Evolutionary conservation across 1,284 basidiomycete species (phyloP), one percentile per base, ranked within the genome.

Genomic region (Athelia psychrophila): DNA sequence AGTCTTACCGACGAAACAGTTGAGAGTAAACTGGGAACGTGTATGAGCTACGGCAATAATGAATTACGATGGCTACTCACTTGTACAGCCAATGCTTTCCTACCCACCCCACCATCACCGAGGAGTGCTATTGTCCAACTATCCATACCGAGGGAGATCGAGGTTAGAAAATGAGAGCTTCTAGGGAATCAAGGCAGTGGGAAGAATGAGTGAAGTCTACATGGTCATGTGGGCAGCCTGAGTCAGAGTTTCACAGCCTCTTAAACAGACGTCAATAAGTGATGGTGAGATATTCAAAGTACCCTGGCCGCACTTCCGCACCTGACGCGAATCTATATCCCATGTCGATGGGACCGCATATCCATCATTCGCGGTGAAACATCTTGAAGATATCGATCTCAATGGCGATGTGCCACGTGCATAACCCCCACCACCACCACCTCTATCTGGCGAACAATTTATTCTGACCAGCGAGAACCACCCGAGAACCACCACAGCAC

Each of bases 61-160:
- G 51, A 40, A n/a, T 42, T 16, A 44, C 22, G 19, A 27, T 22
- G 33, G 30, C 38, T 27, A 70, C 86, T 56, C 60, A 92, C 93
- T 78, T 95, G 93, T 48, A 98, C 94, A 58, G 95, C 95, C 65
- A 98, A 73, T 20, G 95, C 95, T 52, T 95, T 98, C 80, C 98
- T 98, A 58, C 95, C 95, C 32, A 98, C 95, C 75, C 95, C 95
- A 73, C 95, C 95, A 74, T 98, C 95, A 59, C 95, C 95, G 52
- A 98, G 81, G 59, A 98, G 93, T 58, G 95, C 94, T 63, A 98
- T 85, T 77, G 91, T 85, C 88, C 91, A 94, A 68, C 83, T 86
- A 77, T 92, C 89, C 89, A 92, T 92, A 69, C 74, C 80, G 58
- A n/a, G 13, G 8, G n/a, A 23, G 44, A 16, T n/a, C 20, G 16